phyloP scores from a whole-genome alignment of 345 rosid species.

The Citrus glauca region DNA sequence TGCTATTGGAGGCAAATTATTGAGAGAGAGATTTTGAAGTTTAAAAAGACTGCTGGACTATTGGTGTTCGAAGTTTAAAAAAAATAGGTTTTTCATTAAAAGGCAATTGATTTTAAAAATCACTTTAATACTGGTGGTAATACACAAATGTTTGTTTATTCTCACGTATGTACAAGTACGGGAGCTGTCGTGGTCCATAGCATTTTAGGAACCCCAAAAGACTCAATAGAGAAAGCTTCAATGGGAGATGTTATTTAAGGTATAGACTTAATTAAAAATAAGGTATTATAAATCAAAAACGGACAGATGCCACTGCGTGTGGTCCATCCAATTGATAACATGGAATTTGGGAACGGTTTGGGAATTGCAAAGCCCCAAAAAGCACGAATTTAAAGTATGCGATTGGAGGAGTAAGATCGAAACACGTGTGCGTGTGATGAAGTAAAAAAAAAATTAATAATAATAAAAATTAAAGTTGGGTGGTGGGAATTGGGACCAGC shows the following conservation, averaged over 20 bases:
- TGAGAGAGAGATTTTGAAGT: neutral
- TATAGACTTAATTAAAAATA: neutral
- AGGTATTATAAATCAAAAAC: neutral
- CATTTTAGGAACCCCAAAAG: neutral
- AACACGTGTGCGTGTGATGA: neutral
- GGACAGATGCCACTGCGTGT: neutral
- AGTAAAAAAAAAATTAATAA: too few relatives aligned
- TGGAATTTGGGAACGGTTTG: neutral
- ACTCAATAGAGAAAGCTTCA: neutral
- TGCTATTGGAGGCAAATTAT: constrained; percentile 5
- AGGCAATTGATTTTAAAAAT: neutral
- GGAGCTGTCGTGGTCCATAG: neutral
- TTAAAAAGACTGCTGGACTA: neutral
- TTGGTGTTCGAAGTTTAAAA: neutral
- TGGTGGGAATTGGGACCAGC: constrained; percentile 14
- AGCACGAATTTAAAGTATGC: neutral
- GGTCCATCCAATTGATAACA: neutral
- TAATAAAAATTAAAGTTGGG: neutral
- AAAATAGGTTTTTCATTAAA: neutral
- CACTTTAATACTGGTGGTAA: neutral
- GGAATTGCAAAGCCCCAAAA: neutral
- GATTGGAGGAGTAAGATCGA: neutral
- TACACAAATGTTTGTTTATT: neutral
- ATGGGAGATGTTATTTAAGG: neutral
- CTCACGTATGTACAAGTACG: neutral